Percentiles rank a stretch among this genome's conserved stretches.
Conservation (phyloP, 805 yeast species). For the Komagataella kurtzmanii region DNA sequence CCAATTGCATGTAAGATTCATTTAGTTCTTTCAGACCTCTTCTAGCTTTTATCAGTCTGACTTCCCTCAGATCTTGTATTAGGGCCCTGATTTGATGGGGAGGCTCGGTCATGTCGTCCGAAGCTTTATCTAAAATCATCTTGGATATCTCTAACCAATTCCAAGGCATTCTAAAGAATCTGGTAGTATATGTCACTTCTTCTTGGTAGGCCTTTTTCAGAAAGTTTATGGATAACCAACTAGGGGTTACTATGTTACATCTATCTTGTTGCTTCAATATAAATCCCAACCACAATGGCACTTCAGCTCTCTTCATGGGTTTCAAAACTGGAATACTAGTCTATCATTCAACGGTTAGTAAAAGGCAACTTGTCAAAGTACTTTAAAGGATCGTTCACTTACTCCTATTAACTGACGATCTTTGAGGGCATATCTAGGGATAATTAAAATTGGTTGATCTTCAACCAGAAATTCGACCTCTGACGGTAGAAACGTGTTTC, state of each 20-base stretch:
- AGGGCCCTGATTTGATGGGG: constrained; percentile 56
- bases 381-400: constrained; percentile 11
- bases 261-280: constrained; percentile 73
- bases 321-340: constrained; percentile 41
- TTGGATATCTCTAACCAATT: constrained; percentile 81
- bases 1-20: constrained; percentile 71
- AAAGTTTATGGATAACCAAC: constrained; percentile 54
- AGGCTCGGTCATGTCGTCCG: constrained; percentile 70
- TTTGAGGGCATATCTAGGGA: constrained; percentile 68
- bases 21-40: constrained; percentile 70
- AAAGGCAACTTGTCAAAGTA: not conserved
- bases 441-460: constrained; percentile 54
- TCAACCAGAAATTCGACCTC: constrained; percentile 83
- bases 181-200: constrained; percentile 42
- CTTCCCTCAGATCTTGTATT: constrained; percentile 75
- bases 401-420: constrained; percentile 54
- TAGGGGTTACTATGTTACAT: constrained; percentile 77
- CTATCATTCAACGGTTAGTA: constrained; percentile 11
- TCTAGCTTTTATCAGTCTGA: constrained; percentile 68
- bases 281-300: constrained; percentile 85
- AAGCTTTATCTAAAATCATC: constrained; percentile 48
- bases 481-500: constrained; percentile 49
- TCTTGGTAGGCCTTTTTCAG: constrained; percentile 48
- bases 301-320: constrained; percentile 54
- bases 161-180: constrained; percentile 68